Evolutionary conservation across 2,329 filamentous ascomycete species (phyloP), one percentile per base, ranked within the genome.

Genomic region (Colletotrichum aenigma): DNA sequence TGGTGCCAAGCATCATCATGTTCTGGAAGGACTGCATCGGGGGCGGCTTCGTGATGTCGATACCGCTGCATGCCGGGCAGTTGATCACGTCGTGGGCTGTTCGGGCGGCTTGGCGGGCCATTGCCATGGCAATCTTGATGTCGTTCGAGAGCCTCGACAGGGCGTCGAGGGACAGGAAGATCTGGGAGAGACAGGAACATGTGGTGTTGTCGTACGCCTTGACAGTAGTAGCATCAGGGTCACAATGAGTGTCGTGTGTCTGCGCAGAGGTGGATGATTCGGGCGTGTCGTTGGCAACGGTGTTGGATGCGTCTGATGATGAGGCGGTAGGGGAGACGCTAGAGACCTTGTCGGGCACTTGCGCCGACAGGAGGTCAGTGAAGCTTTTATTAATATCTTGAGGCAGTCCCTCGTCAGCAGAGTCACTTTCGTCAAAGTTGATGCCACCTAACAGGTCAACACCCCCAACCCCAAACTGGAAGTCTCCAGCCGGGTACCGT

Each of bases 1-100:
- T 86, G 3, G 90, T 88, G 8, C 87, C 89, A 6, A 93, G 84
- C 68, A 91, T 85, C 90, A 92, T 92, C 66, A 89, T 85, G 79
- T 87, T 92, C 80, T 93, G 91, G 76, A 91, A 89, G 34, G 85
- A 78, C 67, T 89, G 87, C 66, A 91, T 86, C 26, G 87, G 84
- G 2, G 85, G 83, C 1, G 83, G 81, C 34, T 82, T 77, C 30
- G 78, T 77, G 1, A 82, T 78, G 7, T 87, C 84, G 9, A 84
- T 79, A 18, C 85, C 61, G 66, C 86, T 87, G 82, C 91, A 93
- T 18, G 82, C 77, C 2, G 84, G 80, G 79, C 91, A 93, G 77
- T 86, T 84, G 66, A 91, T 86, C 21, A 88, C 86, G 48, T 89
- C 83, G 80, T 91, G 87, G 2, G 89, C 90, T 1, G 86, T 82